phyloP scores from a whole-genome alignment of 202 grass and related monocot genomes.

The Carex sylvatica region DNA sequence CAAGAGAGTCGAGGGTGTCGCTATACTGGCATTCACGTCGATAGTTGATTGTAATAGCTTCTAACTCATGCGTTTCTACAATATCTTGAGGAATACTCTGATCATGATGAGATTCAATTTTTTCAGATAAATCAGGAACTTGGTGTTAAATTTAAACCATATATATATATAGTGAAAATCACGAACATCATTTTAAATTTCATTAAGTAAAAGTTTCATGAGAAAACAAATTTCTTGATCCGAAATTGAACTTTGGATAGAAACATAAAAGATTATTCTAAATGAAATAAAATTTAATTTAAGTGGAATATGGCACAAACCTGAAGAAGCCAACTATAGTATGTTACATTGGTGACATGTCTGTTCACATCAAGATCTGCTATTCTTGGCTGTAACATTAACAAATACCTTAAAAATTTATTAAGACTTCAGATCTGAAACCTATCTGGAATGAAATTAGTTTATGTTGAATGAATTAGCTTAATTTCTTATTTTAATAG shows the following conservation, averaged over 20 bases:
- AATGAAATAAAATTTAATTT: not conserved
- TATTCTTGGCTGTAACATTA: slow-evolving; percentile 72
- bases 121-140: not conserved
- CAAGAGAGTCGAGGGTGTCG: slow-evolving; percentile 71
- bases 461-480: too few species aligned
- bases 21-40: slow-evolving; percentile 73
- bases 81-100: slow-evolving; percentile 95
- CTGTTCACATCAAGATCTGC: slow-evolving; percentile 96
- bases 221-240: too few species aligned
- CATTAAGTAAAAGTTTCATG: too few species aligned
- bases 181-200: not conserved
- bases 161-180: too few species aligned
- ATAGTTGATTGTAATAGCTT: slow-evolving; percentile 84
- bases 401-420: not conserved
- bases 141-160: not conserved
- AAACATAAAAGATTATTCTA: too few species aligned
- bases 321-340: slow-evolving; percentile 89
- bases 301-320: slow-evolving; percentile 17
- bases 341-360: slow-evolving; percentile 97
- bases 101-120: not conserved
- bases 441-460: too few species aligned
- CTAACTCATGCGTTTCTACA: slow-evolving; percentile 83
- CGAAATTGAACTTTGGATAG: too few species aligned
- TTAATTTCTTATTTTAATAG: too few species aligned
- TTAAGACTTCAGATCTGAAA: not conserved